These are phyloP conservation scores for Paraphysoderma sedebokerense DNA, from an alignment of 371 early-diverging fungal genomes.

Conservation along the genomic window DNA sequence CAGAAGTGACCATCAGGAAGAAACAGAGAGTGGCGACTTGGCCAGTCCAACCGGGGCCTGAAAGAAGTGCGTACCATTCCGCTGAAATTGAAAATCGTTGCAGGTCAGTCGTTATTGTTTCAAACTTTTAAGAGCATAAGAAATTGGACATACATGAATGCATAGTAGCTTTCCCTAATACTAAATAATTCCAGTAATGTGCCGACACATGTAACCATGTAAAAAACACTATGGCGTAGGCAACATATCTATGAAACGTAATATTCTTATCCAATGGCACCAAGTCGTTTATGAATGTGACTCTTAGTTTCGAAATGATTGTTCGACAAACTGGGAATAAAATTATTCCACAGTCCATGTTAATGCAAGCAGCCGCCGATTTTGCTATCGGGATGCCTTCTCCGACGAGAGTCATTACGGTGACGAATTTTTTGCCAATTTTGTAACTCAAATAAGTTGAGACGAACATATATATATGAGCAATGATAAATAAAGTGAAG, in stretches of 20 bases:
- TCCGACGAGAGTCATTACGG: constrained; percentile 15
- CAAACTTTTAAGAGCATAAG: not conserved
- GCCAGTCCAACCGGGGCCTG: constrained; percentile 62
- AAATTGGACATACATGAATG: not conserved
- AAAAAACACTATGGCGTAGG: constrained; percentile 55
- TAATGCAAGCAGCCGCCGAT: constrained; percentile 41
- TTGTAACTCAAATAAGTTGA: constrained; percentile 12
- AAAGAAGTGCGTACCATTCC: constrained; percentile 17
- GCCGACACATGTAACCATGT: constrained; percentile 43
- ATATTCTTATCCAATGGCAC: constrained; percentile 69
- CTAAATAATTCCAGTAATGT: constrained; percentile 58
- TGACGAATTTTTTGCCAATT: constrained; percentile 11
- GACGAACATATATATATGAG: constrained; percentile 20
- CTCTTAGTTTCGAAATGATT: constrained; percentile 46
- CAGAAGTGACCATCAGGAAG: constrained; percentile 48
- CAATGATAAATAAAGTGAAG: constrained; percentile 10
- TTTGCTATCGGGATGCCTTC: constrained; percentile 27
- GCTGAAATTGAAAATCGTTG: not conserved
- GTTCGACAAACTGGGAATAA: constrained; percentile 69
- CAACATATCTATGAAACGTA: constrained; percentile 62
- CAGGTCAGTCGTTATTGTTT: too few relatives aligned
- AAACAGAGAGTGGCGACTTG: constrained; percentile 50
- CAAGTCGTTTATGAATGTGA: constrained; percentile 46
- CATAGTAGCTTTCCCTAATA: constrained; percentile 9
- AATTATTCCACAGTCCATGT: constrained; percentile 52